Evolutionary conservation across 2,329 filamentous ascomycete genomes (phyloP).

Genomic region (Ceratocystis smalleyi): DNA sequence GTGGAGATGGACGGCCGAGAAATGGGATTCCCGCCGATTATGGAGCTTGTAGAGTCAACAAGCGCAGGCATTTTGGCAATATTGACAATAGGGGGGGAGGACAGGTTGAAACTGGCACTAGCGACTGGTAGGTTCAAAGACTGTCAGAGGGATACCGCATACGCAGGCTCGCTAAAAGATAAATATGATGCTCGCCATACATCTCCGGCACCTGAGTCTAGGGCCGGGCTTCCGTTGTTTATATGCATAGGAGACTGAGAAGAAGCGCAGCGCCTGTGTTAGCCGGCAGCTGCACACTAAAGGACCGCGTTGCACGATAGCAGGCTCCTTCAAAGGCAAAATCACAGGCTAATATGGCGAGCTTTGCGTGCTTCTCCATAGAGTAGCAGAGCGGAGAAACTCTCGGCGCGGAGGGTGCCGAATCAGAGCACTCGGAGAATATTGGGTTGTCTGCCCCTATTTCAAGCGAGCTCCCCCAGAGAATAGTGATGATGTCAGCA

Average conservation of each 20-base stretch:
- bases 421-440: too few relatives aligned
- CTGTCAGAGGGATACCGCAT: too few relatives aligned
- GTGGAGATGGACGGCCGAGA: slow-evolving; percentile 6
- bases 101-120: too few relatives aligned
- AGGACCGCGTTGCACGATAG: background rate
- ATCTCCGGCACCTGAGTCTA: background rate
- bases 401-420: background rate
- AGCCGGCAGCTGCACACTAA: background rate
- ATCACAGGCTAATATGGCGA: background rate
- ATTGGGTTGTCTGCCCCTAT: background rate
- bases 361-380: background rate
- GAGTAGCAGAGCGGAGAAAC: background rate
- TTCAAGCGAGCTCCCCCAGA: background rate
- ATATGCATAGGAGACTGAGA: background rate
- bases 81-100: background rate
- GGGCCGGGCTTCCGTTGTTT: background rate
- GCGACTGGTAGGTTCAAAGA: too few relatives aligned
- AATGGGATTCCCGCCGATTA: slow-evolving; percentile 12
- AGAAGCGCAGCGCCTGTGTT: too few relatives aligned
- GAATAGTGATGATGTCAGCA: background rate
- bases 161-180: too few relatives aligned
- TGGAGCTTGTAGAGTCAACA: background rate
- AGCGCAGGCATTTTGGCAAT: slow-evolving; percentile 11
- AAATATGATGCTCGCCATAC: too few relatives aligned
- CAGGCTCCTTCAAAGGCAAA: background rate